Evolutionary conservation across 352 stramenopile species (phyloP).

Genomic region (Proteromonas lacertae): DNA sequence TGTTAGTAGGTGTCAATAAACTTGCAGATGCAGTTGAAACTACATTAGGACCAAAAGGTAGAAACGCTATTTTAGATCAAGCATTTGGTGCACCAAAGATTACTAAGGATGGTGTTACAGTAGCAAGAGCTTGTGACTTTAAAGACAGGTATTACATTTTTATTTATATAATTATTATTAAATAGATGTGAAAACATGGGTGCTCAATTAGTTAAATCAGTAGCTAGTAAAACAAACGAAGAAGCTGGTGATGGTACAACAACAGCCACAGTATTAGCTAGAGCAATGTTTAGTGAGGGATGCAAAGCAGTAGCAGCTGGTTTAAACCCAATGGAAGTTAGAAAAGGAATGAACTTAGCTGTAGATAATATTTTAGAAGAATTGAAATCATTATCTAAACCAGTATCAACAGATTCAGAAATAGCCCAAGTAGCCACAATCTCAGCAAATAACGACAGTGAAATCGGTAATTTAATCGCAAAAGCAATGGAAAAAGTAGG

Average conservation of each 20-base stretch:
- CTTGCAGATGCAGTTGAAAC: conserved; percentile 65
- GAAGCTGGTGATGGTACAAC: conserved; percentile 96
- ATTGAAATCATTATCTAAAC: conserved; percentile 65
- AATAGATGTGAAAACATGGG: conserved; percentile 25
- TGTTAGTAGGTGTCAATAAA: conserved; percentile 90
- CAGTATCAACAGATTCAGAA: conserved; percentile 92
- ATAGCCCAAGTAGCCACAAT: conserved; percentile 95
- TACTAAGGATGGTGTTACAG: conserved; percentile 88
- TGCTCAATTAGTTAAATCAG: conserved; percentile 31
- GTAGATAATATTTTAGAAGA: conserved; percentile 76
- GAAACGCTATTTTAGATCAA: conserved; percentile 97
- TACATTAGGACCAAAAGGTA: conserved; percentile 93
- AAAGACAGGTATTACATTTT: conserved; percentile 66
- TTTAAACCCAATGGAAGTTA: conserved; percentile 97
- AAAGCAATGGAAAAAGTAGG: conserved; percentile 97
- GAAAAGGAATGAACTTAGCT: conserved; percentile 80
- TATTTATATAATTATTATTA: conserved; percentile 5
- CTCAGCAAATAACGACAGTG: conserved; percentile 83
- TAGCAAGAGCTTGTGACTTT: conserved; percentile 85
- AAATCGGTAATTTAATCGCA: conserved; percentile 86
- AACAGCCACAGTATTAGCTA: conserved; percentile 85
- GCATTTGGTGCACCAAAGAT: conserved; percentile 80
- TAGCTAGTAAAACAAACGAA: conserved; percentile 95
- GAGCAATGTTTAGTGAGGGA: conserved; percentile 65
- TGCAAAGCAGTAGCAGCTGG: conserved; percentile 92